Evolutionary conservation across 2,329 filamentous ascomycete species (phyloP), one percentile per base, ranked within the genome.

Genomic region (Fusarium mexicanum): DNA sequence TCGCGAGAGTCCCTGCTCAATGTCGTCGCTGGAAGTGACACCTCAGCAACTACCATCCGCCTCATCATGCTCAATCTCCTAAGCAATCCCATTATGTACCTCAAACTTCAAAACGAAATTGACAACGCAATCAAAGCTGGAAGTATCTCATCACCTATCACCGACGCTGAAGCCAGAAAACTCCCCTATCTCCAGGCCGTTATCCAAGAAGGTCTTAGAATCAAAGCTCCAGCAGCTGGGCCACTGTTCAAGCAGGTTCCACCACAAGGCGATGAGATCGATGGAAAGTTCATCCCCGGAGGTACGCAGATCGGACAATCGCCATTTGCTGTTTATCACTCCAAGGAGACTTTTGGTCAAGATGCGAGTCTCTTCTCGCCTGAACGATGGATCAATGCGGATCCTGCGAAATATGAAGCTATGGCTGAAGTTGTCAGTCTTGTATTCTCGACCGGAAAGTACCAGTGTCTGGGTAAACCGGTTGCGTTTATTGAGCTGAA

Each of bases 31-130:
- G 83, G 83, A 38, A 79, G 80, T 24, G 84, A 85, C n/a, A 84
- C 84, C 10, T 80, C 78, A 2, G 79, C 83, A 2, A 80, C 76
- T 0, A 79, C 77, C 3, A 80, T 85, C 38, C 85, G 88, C 4
- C 81, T 85, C 18, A 86, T 84, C 2, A 69, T 91, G 54, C 82
- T 90, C 18, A 85, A 87, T 73, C 79, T 91, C 57, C 83, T 87
- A 11, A 87, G 84, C 2, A 86, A 85, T 41, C 87, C 88, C 0
- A 79, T 81, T 0, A 83, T 86, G 1, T 86, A 88, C 61, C 57
- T 73, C 6, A 84, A 83, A 8, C 80, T 91, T 0, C 85, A 86
- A 41, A 72, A 74, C 1, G 89, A 91, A 71, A 84, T 90, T 33
- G 84, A 87, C 46, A 64, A 76, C 2, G 85, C 85, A 1, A 81